phyloP scores from a whole-genome alignment of 768 basidiomycete species.

The Lactarius tabidus region DNA sequence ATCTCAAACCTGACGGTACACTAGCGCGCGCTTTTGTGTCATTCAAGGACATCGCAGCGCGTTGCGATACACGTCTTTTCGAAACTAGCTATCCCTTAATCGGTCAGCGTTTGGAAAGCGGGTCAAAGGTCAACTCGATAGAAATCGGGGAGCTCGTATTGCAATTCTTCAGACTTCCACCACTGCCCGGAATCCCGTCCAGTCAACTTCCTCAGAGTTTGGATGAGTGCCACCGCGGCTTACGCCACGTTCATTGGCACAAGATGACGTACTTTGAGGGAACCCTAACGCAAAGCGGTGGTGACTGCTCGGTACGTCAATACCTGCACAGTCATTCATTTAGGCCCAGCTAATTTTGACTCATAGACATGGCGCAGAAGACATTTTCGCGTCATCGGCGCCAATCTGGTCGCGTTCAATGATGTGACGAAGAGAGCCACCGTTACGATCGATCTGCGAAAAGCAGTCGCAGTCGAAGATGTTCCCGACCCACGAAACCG shows the following conservation, averaged over 20 bases:
- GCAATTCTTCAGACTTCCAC: constrained; percentile 87
- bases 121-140: constrained; percentile 54
- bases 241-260: constrained; percentile 90
- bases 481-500: constrained; percentile 56
- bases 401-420: constrained; percentile 85
- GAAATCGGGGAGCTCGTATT: constrained; percentile 86
- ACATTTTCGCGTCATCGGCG: constrained; percentile 78
- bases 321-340: neutral
- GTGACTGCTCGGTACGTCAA: constrained; percentile 79
- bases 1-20: constrained; percentile 81
- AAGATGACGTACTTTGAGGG: constrained; percentile 94
- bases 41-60: constrained; percentile 80
- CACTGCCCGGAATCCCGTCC: constrained; percentile 74
- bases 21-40: constrained; percentile 84
- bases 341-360: constrained; percentile 7
- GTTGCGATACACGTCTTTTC: constrained; percentile 81
- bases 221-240: constrained; percentile 86
- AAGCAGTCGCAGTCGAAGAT: constrained; percentile 74
- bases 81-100: constrained; percentile 82
- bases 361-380: constrained; percentile 76
- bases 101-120: constrained; percentile 61
- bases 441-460: constrained; percentile 86
- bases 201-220: constrained; percentile 85
- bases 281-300: constrained; percentile 86
- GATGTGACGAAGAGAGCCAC: constrained; percentile 89